phyloP scores from a whole-genome alignment of 495 filamentous ascomycete genomes.

The Penicillium manginii region DNA sequence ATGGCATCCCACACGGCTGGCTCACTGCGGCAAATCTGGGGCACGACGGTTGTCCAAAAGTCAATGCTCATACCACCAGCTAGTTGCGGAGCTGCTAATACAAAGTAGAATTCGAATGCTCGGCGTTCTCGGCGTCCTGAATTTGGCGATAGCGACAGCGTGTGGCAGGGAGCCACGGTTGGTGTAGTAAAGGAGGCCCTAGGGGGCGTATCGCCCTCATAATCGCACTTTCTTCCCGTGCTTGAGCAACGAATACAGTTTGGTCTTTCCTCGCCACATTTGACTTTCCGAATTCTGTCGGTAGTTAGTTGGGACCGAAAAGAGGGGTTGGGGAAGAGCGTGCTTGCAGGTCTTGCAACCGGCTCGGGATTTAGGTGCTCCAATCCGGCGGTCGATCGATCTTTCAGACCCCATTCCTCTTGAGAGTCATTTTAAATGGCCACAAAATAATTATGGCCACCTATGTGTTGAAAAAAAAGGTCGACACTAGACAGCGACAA shows the following conservation, averaged over 20 bases:
- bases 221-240: constrained; percentile 53
- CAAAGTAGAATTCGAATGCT: constrained; percentile 57
- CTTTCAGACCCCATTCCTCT: constrained; percentile 2
- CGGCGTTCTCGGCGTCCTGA: constrained; percentile 34
- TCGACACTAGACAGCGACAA: neutral
- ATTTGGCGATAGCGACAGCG: constrained; percentile 14
- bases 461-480: neutral
- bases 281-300: constrained; percentile 61
- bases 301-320: neutral
- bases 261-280: constrained; percentile 69
- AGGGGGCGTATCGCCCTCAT: constrained; percentile 5
- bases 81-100: constrained; percentile 49
- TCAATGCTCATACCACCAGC: constrained; percentile 48
- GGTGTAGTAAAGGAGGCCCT: neutral
- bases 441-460: neutral
- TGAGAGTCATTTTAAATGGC: neutral
- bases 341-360: constrained; percentile 36
- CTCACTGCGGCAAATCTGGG: constrained; percentile 57
- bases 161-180: neutral
- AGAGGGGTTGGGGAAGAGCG: neutral
- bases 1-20: constrained; percentile 61
- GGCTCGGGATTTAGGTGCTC: constrained; percentile 22
- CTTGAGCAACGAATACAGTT: constrained; percentile 58
- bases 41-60: constrained; percentile 58
- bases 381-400: constrained; percentile 14